Base-by-base conservation (phyloP, 495 filamentous ascomycete species). In the Aspergillus coremiiformis region DNA sequence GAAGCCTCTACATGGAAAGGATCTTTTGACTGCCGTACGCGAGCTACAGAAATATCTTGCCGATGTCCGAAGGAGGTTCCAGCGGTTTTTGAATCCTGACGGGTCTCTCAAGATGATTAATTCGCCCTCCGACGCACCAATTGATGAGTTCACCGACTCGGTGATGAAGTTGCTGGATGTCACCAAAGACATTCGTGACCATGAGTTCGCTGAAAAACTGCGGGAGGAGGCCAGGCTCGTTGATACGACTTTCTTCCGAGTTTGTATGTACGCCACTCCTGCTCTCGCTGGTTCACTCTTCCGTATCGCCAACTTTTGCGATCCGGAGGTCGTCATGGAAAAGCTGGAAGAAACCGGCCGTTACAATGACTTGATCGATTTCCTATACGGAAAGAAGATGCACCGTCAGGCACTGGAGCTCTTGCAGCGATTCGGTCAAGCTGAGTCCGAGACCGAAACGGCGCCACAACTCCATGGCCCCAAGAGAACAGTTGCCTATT, bases 231-330 rank as follows among this genome's bases (percentile, higher is more conserved):
- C 90, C 21, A 83, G 76, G 35, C 67, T 95, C 2, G 86, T 99
- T 17, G 93, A 99, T 62, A 97, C 93, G 1, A 90, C 90, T 2
- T 77, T 97, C 0, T 99, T 99, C 71, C 81, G 92, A 21, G 84
- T 88, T 2, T 90, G 93, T 62, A 96, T 97, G 87, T 89, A 88
- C 55, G 87, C 84, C 5, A 84, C 82, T 10, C 93, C 93, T 5
- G 81, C 85, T 1, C 75, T 97, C 0, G 90, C 89, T 24, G 89
- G 87, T 0, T 87, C 90, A 3, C 80, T 99, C 0, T 96, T 99
- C 69, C 89, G 94, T 12, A 89, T 97, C 44, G 84, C 89, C 64
- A 99, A 99, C 64, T 96, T 95, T 66, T 96, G 93, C 59, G 92
- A 97, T 56, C 92, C 93, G 0, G 86, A 87, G 23, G 93, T 99